Base-by-base conservation (phyloP, 352 stramenopile genomes). In the Pythium periplocum region DNA sequence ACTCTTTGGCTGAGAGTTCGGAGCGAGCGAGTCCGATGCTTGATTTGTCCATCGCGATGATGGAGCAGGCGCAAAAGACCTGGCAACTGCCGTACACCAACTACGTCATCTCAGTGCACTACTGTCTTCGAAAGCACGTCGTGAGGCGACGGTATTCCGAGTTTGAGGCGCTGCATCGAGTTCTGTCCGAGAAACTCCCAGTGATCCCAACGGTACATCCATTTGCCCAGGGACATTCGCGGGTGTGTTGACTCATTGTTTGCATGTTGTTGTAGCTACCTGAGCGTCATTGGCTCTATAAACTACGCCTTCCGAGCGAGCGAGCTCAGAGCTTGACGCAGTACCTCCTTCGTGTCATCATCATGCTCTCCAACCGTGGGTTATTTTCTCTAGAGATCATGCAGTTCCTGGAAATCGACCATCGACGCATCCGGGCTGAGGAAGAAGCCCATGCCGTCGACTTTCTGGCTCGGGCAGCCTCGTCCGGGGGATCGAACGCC, bases 61-160 rank as follows among this genome's bases (percentile, higher is more conserved):
- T 90, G 74, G 78, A 87, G 57, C 69, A 77, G 26, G 71, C 78
- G 1, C 78, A 90, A 61, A 63, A 69, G 44, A 49, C 61, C 2
- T 75, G 70, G 40, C 54, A 66, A 4, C 65, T 87, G 12, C 78
- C 78, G n/a, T 86, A 90, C 61, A 83, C 75, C 30, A 87, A 83
- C 62, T 90, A 86, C 47, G 78, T 90, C 8, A 55, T 90, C 31
- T 68, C 64, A 30, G 78, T 90, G 35, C 78, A 87, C 64, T 90
- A 87, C 47, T 87, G 75, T 51, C 62, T 90, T 32, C 73, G 78
- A 35, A 77, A 72, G 33, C 75, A 90, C 57, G 62, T 87, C 12
- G 74, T 90, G 41, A 74, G 78, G 3, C 78, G 78, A 1, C 68
- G 78, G 10, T 90, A 86, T 68, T 72, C 63, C 9, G 78, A 90